Evolutionary conservation across 2,329 filamentous ascomycete species (phyloP), one percentile per base, ranked within the genome.

Genomic region (Teratosphaeria gauchensis): DNA sequence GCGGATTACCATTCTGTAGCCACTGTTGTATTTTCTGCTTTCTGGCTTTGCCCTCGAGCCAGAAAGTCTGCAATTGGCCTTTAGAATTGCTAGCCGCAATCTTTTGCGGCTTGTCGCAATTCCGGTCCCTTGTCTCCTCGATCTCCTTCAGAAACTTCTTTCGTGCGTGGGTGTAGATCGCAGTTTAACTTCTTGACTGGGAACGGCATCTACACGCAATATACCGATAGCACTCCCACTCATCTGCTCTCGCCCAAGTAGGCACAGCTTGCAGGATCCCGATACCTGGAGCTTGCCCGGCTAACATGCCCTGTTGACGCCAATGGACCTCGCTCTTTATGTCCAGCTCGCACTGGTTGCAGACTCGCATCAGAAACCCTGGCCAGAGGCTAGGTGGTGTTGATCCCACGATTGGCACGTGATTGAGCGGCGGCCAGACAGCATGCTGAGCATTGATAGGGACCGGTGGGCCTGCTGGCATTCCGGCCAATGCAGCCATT

Each of bases 361-460:
- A 58, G 32, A 54, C 30, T 54, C 52, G 52, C 14, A 52, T 58
- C 51, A 58, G 46, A 28, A 58, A 58, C 6, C 51, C 56, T 16
- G 52, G 28, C 53, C 33, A 42, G 35, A n/a, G 35, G 11, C 35
- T 42, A 3, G 35, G 35, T 16, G 35, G 35, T 51, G 30, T 31
- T 52, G 51, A 14, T 52, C 51, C 51, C 16, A 16, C 51, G 51
- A 52, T 31, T 3, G 19, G 51, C 28, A 16, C 51, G 3, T 42
- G 35, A 16, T 42, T 42, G 11, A n/a, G 35, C 8, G 35, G 35
- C 35, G 35, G 35, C 35, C 11, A 42, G 35, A 42, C 12, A 42
- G 11, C 35, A 42, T 16, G n/a, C 35, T 42, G 35, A 42, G 35
- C 35, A 42, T 42, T 42, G 9, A 42, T 16, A 42, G 35, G 35